phyloP scores from a whole-genome alignment of 768 basidiomycete species.

The Kwoniella pini region DNA sequence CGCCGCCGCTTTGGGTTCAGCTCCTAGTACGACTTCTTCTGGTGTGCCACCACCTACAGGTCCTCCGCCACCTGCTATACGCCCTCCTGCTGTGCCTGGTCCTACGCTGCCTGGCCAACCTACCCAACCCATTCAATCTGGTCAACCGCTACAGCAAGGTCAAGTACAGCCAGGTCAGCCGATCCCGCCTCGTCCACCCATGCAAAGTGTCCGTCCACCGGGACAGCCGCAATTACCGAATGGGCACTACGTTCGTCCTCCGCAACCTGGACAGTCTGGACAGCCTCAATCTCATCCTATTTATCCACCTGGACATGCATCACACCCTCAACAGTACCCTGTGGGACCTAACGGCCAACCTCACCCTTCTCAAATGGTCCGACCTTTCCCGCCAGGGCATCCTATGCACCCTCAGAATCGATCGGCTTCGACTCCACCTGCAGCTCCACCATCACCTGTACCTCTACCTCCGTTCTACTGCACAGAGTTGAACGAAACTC shows the following conservation, averaged over 20 bases:
- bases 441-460: slow-evolving; percentile 36
- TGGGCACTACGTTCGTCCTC: not conserved
- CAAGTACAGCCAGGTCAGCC: slow-evolving; percentile 7
- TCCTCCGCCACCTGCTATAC: not conserved
- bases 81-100: not conserved
- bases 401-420: slow-evolving; percentile 11
- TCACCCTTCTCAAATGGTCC: slow-evolving; percentile 10
- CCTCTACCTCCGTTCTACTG: slow-evolving; percentile 55
- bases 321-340: not conserved
- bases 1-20: slow-evolving; percentile 17
- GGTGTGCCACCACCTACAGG: not conserved
- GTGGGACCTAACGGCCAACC: slow-evolving; percentile 6
- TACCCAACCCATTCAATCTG: not conserved
- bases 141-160: slow-evolving; percentile 10
- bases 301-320: not conserved
- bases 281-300: slow-evolving; percentile 6
- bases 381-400: slow-evolving; percentile 13
- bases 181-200: slow-evolving; percentile 11
- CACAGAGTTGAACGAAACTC: slow-evolving; percentile 62
- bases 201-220: slow-evolving; percentile 16
- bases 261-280: not conserved
- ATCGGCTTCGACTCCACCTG: slow-evolving; percentile 14
- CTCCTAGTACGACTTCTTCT: not conserved
- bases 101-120: slow-evolving; percentile 1
- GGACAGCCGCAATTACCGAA: slow-evolving; percentile 1